Percentiles rank a stretch among this genome's conserved stretches.
phyloP scores from a whole-genome alignment of 371 early-diverging fungal species.

The Coemansia sp. region DNA sequence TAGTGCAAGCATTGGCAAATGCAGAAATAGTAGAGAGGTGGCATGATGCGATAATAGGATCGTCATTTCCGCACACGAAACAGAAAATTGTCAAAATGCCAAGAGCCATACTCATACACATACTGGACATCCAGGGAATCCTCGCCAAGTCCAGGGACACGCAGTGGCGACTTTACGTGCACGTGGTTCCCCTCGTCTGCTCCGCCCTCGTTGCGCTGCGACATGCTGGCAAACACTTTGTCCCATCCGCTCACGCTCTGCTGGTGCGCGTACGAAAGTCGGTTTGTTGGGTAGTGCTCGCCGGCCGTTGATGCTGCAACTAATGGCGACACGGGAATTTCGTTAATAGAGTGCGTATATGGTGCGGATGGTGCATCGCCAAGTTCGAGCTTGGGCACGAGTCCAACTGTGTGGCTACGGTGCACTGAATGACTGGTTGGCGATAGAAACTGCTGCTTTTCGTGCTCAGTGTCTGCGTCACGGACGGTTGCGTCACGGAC shows the following conservation, averaged over 20 bases:
- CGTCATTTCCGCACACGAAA: neutral
- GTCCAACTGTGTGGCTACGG: slow-evolving; percentile 7
- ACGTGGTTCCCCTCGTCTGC: slow-evolving; percentile 16
- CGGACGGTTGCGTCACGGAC: neutral
- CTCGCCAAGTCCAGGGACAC: slow-evolving; percentile 42
- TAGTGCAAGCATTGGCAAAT: neutral
- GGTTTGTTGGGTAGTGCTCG: slow-evolving; percentile 27
- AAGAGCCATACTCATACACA: slow-evolving; percentile 45
- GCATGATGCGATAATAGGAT: neutral
- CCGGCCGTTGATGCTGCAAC: slow-evolving; percentile 31
- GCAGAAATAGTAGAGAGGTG: neutral
- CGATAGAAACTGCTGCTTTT: neutral
- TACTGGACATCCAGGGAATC: slow-evolving; percentile 48
- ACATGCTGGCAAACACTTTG: slow-evolving; percentile 35
- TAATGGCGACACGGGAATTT: slow-evolving; percentile 29
- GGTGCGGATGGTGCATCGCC: neutral
- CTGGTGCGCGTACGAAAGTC: slow-evolving; percentile 44
- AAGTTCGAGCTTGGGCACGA: neutral
- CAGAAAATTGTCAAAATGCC: neutral
- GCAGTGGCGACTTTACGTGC: slow-evolving; percentile 2
- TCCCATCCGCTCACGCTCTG: slow-evolving; percentile 48
- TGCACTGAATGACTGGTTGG: neutral
- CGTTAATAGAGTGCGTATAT: neutral
- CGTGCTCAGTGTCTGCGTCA: neutral
- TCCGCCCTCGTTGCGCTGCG: slow-evolving; percentile 34